Percentiles rank a stretch among this genome's conserved stretches.
phyloP scores from a whole-genome alignment of 2,329 filamentous ascomycete genomes.

The Raffaelea arxii region DNA sequence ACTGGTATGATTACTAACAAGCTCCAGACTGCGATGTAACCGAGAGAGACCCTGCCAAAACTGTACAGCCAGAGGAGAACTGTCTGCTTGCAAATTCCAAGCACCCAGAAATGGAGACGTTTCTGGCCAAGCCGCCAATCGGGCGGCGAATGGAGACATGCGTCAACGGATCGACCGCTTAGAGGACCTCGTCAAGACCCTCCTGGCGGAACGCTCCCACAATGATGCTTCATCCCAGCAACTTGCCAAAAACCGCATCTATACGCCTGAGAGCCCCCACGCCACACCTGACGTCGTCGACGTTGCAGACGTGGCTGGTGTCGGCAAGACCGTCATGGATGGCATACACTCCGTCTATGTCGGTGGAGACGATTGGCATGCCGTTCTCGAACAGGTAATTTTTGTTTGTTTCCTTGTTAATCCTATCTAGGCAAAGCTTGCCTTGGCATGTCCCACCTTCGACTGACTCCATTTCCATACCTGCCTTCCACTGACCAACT shows the following conservation, averaged over 20 bases:
- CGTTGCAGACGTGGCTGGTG: neutral
- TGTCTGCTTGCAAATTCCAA: neutral
- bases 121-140: neutral
- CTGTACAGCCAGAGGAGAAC: neutral
- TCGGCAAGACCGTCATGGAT: neutral
- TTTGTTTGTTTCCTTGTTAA: neutral
- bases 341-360: neutral
- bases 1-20: neutral
- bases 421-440: too few species aligned
- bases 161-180: conserved; percentile 2
- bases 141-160: neutral
- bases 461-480: neutral
- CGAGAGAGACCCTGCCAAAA: conserved; percentile 3
- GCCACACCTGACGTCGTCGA: too few species aligned
- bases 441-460: neutral
- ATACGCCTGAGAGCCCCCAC: neutral
- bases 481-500: neutral
- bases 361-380: conserved; percentile 1
- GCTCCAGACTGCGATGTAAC: conserved; percentile 1
- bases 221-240: too few species aligned
- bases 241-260: neutral
- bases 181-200: conserved; percentile 1
- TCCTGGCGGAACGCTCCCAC: neutral
- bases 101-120: neutral
- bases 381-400: neutral